Conservation (phyloP, 192 early-diverging fungal species). For the Glomus cerebriforme region DNA sequence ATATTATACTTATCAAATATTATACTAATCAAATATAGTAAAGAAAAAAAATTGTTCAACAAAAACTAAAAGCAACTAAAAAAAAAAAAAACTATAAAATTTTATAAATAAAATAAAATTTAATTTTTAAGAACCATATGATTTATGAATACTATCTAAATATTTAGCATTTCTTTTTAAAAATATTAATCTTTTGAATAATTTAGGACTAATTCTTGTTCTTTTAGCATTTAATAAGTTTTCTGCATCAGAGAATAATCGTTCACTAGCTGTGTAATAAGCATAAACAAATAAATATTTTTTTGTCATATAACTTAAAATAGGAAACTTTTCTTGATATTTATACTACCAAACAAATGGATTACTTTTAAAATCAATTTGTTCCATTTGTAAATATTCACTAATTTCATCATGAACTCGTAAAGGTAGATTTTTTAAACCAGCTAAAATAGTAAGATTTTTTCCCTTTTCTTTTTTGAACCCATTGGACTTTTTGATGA, state of each 20-base stretch:
- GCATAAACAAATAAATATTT: not conserved
- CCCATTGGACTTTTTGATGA: not conserved
- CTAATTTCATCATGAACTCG: not conserved
- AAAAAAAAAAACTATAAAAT: no score
- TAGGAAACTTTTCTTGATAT: not conserved
- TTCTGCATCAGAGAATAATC: slow-evolving; percentile 1
- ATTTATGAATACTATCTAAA: not conserved
- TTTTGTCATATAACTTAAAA: not conserved
- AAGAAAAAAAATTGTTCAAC: no score
- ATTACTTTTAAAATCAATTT: not conserved
- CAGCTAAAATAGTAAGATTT: not conserved
- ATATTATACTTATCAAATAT: no score
- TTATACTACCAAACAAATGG: not conserved
- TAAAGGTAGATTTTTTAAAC: not conserved
- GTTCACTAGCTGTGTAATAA: not conserved
- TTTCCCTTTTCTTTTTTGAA: not conserved
- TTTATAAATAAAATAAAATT: no score
- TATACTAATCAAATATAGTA: no score
- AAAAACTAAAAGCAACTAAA: no score
- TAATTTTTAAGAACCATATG: no score
- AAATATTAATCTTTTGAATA: not conserved
- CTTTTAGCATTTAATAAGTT: slow-evolving; percentile 3
- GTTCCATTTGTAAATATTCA: not conserved
- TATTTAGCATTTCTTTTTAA: not conserved
- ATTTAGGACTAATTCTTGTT: not conserved